Evolutionary conservation across 2,329 filamentous ascomycete species (phyloP), one percentile per base, ranked within the genome.

Genomic region (Alternaria atra): DNA sequence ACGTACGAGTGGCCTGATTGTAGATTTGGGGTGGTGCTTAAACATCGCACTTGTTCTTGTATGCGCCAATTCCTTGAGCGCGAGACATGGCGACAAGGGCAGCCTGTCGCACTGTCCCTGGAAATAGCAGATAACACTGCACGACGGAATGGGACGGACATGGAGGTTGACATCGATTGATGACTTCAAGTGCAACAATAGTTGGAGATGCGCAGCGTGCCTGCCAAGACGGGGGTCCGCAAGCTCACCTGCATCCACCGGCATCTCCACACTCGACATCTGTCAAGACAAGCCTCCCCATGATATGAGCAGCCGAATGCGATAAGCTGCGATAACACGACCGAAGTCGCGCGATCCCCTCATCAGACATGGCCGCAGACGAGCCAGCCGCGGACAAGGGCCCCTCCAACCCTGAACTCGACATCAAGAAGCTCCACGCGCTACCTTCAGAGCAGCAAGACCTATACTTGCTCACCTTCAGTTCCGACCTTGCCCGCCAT

Each of bases 391-490:
- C 82, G 79, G 67, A 71, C 71, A 66, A 69, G 46, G 64, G 61
- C 58, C 80, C 83, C 61, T 73, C 81, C 58, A 90, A 87, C 74
- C 90, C 90, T 52, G 91, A 97, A 83, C 91, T 99, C 78, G 94
- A 99, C 77, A 82, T 97, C 69, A 83, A 89, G 73, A 97, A 97
- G 84, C 89, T 99, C 48, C 91, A 97, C 80, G 86, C 91, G 53
- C 87, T 98, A 47, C 92, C 94, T 43, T 89, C 92, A 55, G 95
- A 99, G 81, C 95, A 99, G 79, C 95, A 99, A 80, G 94, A 97
- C 73, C 87, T 99, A 12, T 96, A 95, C 79, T 87, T 99, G 64
- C 85, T 99, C 61, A 96, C 90, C 27, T 97, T 96, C 76, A 91
- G 94, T 35, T 91, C 93, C 29, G 88, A 91, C 62, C 85, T 99